These are phyloP conservation scores for Chlamydomonas reinhardtii DNA, from an alignment of 163 green algal genomes.

Conservation along the genomic window DNA sequence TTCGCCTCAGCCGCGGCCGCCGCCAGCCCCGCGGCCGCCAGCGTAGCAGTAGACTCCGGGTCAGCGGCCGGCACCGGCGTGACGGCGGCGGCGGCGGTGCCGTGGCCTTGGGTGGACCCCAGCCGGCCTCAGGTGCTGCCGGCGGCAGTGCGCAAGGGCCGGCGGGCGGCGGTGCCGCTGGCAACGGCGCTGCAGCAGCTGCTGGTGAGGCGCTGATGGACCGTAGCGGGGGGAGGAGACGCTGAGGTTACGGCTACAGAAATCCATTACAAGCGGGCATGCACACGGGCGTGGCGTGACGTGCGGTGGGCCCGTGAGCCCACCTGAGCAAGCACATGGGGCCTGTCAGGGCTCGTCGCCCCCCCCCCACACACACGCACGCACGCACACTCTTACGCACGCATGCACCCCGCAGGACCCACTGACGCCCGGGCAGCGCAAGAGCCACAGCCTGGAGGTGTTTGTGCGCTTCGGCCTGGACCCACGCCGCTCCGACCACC, in stretches of 20 bases:
- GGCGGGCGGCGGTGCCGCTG: background rate
- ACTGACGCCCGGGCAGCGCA: background rate
- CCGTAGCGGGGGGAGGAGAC: background rate
- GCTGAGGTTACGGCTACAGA: too few species aligned
- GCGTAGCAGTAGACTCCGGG: background rate
- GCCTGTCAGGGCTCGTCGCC: too few species aligned
- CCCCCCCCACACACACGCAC: too few species aligned
- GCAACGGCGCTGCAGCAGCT: background rate
- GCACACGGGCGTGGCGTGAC: too few species aligned
- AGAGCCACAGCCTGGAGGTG: constrained; percentile 74
- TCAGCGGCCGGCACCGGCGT: background rate
- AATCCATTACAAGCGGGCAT: too few species aligned
- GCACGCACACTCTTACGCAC: too few species aligned
- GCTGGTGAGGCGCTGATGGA: background rate
- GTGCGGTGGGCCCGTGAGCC: too few species aligned
- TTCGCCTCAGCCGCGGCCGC: background rate
- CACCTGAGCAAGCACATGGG: too few species aligned
- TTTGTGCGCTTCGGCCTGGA: constrained; percentile 74
- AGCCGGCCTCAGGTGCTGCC: constrained; percentile 32
- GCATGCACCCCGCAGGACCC: background rate
- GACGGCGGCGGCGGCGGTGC: background rate
- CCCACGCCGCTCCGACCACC: constrained; percentile 83
- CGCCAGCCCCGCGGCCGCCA: background rate
- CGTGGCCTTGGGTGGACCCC: constrained; percentile 50
- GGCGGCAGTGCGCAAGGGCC: background rate